These are phyloP conservation scores for Plasmodiophora brassicae DNA, from an alignment of 208 protist species.

Conservation along the genomic window DNA sequence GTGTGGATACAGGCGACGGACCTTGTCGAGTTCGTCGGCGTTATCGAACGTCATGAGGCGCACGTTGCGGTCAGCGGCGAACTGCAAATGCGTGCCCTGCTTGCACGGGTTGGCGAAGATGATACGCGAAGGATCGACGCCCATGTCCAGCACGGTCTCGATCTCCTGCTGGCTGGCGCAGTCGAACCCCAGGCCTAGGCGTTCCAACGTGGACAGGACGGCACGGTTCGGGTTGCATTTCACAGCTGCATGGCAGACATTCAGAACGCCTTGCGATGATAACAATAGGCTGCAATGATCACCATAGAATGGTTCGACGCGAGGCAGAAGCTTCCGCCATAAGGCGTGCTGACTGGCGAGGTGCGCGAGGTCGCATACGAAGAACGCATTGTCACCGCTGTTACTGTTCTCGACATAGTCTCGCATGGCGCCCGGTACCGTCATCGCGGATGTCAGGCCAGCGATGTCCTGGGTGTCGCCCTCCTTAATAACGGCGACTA, in stretches of 20 bases:
- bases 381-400: conserved; percentile 49
- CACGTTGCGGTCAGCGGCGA: conserved; percentile 56
- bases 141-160: conserved; percentile 51
- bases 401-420: not conserved
- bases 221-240: conserved; percentile 73
- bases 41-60: conserved; percentile 74
- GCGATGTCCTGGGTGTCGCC: too few relatives aligned
- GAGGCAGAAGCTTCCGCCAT: conserved; percentile 52
- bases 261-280: too few relatives aligned
- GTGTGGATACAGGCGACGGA: conserved; percentile 63
- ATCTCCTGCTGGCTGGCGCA: conserved; percentile 73
- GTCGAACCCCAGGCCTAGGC: conserved; percentile 67
- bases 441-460: too few relatives aligned
- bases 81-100: conserved; percentile 58
- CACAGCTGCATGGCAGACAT: too few relatives aligned
- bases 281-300: too few relatives aligned
- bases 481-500: too few relatives aligned
- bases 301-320: conserved; percentile 61
- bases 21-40: conserved; percentile 62
- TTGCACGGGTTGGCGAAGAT: conserved; percentile 83
- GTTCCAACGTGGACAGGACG: conserved; percentile 58
- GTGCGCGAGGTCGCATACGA: conserved; percentile 53
- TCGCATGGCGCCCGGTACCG: not conserved
- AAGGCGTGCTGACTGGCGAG: conserved; percentile 43
- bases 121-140: conserved; percentile 60